Evolutionary conservation across 2,329 filamentous ascomycete genomes (phyloP).

Genomic region (Xylariaceae sp.): DNA sequence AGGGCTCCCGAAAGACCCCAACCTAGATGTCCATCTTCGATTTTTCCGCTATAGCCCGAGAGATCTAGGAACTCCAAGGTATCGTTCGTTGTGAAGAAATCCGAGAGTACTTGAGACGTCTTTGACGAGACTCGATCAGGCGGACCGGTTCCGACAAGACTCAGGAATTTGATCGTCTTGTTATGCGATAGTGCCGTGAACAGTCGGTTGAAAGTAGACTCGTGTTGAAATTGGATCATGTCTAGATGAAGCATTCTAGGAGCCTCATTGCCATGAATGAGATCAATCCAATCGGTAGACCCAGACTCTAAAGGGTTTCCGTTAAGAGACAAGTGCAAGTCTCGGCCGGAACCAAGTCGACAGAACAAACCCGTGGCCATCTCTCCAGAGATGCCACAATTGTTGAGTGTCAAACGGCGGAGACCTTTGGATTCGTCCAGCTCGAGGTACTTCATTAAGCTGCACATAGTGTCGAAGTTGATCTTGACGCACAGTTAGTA

Average conservation of each 20-base stretch:
- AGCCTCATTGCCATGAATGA: conserved; percentile 44
- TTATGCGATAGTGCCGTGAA: conserved; percentile 48
- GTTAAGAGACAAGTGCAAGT: conserved; percentile 46
- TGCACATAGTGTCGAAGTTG: conserved; percentile 45
- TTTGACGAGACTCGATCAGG: conserved; percentile 42
- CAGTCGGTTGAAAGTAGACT: conserved; percentile 49
- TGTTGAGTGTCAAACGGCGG: conserved; percentile 44
- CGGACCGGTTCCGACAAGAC: conserved; percentile 51
- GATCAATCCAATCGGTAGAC: conserved; percentile 46
- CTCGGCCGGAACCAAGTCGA: conserved; percentile 45
- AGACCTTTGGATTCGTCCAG: conserved; percentile 38
- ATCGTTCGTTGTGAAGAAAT: conserved; percentile 49
- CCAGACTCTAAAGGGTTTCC: conserved; percentile 51
- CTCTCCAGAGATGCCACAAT: conserved; percentile 48
- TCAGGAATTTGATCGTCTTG: conserved; percentile 48
- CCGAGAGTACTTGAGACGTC: conserved; percentile 46
- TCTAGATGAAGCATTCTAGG: conserved; percentile 50
- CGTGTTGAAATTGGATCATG: conserved; percentile 54
- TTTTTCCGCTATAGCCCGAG: conserved; percentile 53
- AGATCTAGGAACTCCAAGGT: conserved; percentile 52
- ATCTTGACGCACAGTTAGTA: conserved; percentile 32
- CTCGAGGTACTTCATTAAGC: conserved; percentile 44
- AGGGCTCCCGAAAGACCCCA: conserved; percentile 50
- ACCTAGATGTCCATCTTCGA: conserved; percentile 55
- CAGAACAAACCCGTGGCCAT: conserved; percentile 49